Evolutionary conservation across 495 filamentous ascomycete genomes (phyloP).

Genomic region (Penicillium angulare): DNA sequence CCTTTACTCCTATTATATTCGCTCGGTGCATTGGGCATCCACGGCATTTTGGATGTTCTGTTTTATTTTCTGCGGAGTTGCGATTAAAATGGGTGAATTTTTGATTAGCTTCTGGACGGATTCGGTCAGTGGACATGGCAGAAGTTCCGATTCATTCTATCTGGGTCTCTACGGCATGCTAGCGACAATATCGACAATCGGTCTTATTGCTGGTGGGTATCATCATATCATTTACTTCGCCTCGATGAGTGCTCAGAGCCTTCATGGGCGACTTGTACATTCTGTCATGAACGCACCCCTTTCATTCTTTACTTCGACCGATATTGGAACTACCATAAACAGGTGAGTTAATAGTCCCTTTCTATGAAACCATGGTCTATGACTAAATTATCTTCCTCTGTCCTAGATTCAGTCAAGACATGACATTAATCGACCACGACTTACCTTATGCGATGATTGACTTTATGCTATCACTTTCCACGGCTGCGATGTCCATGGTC

Average conservation of each 20-base stretch:
- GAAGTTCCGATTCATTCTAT: background rate
- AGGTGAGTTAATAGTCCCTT: background rate
- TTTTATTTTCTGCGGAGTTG: background rate
- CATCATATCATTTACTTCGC: background rate
- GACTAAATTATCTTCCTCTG: background rate
- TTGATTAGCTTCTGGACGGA: background rate
- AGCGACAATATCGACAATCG: background rate
- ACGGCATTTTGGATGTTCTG: background rate
- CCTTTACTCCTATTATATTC: conserved; percentile 3
- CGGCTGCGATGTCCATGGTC: background rate
- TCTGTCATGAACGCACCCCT: conserved; percentile 6
- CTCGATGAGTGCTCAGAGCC: background rate
- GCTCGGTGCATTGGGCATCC: conserved; percentile 2
- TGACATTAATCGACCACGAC: conserved; percentile 7
- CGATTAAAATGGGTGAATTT: background rate
- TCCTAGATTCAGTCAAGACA: conserved; percentile 17
- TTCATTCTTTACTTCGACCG: conserved; percentile 7
- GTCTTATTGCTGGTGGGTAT: background rate
- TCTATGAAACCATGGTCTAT: background rate
- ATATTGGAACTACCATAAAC: conserved; percentile 5
- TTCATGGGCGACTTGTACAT: background rate
- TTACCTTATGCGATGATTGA: conserved; percentile 2
- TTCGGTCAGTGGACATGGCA: background rate
- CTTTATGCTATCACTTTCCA: background rate
- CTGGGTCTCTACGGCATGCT: background rate